phyloP scores from a whole-genome alignment of 129 eudicot genomes.

The Flaveria robusta region DNA sequence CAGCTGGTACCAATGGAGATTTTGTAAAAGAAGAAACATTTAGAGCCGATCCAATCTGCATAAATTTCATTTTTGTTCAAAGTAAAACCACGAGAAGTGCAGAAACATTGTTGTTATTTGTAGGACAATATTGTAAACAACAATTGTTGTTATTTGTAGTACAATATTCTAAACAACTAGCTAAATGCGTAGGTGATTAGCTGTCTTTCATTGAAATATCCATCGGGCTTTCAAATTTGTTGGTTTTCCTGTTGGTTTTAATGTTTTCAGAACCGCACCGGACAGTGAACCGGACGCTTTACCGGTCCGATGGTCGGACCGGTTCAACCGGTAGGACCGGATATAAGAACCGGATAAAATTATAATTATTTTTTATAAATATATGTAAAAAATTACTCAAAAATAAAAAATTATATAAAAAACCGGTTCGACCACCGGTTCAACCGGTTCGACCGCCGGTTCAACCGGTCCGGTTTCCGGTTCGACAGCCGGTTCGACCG shows the following conservation, averaged over 20 bases:
- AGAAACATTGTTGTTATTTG: not conserved
- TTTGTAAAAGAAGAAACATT: not conserved
- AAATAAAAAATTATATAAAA: too few species aligned
- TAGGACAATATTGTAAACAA: slow-evolving; percentile 1
- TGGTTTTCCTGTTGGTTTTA: slow-evolving; percentile 3
- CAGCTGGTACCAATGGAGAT: not conserved
- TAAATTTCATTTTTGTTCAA: slow-evolving; percentile 16
- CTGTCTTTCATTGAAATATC: slow-evolving; percentile 6
- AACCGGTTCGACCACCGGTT: too few species aligned
- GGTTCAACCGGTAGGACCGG: too few species aligned
- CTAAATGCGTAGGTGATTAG: not conserved
- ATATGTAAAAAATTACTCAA: too few species aligned
- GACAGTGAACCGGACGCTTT: too few species aligned
- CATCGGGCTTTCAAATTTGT: slow-evolving; percentile 2
- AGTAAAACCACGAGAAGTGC: slow-evolving; percentile 1
- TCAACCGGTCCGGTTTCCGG: too few species aligned
- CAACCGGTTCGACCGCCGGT: too few species aligned
- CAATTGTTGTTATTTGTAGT: not conserved
- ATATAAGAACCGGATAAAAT: too few species aligned
- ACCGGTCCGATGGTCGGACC: too few species aligned
- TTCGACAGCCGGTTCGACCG: too few species aligned
- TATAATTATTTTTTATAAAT: too few species aligned
- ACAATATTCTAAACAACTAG: not conserved
- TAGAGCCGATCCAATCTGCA: slow-evolving; percentile 13
- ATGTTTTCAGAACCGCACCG: too few species aligned